phyloP scores from a whole-genome alignment of 83 land plant genomes.

The Diphasiastrum complanatum region DNA sequence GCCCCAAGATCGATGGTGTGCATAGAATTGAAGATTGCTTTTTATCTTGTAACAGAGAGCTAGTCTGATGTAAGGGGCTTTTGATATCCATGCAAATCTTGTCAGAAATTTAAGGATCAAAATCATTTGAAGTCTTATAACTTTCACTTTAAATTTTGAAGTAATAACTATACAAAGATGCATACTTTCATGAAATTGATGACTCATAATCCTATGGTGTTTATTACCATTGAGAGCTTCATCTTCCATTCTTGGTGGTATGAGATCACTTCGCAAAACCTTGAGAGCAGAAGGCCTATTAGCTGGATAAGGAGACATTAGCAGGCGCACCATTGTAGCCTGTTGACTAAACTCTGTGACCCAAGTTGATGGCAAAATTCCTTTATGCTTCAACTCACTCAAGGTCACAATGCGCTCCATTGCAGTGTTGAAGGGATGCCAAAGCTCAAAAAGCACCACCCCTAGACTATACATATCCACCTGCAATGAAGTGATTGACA shows the following conservation, averaged over 20 bases:
- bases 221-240: constrained; percentile 71
- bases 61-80: no score
- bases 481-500: constrained; percentile 34
- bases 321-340: constrained; percentile 47
- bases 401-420: constrained; percentile 73
- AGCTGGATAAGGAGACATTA: constrained; percentile 75
- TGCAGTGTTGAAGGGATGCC: constrained; percentile 84
- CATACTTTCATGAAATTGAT: neutral
- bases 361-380: constrained; percentile 61
- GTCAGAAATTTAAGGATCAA: no score
- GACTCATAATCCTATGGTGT: neutral
- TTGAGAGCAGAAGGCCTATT: constrained; percentile 86
- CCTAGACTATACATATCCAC: constrained; percentile 98
- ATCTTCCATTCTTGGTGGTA: constrained; percentile 93
- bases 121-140: no score
- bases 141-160: no score
- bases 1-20: no score
- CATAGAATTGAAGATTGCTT: no score
- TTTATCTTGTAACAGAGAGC: no score
- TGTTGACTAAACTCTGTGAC: constrained; percentile 60
- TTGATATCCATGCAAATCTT: no score
- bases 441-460: constrained; percentile 85
- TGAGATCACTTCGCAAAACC: constrained; percentile 51
- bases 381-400: constrained; percentile 69
- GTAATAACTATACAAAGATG: no score